A percentile compares a stretch with the other conserved stretches of the same genome.
phyloP scores from a whole-genome alignment of 495 filamentous ascomycete species.

The Penicillium paxilli region DNA sequence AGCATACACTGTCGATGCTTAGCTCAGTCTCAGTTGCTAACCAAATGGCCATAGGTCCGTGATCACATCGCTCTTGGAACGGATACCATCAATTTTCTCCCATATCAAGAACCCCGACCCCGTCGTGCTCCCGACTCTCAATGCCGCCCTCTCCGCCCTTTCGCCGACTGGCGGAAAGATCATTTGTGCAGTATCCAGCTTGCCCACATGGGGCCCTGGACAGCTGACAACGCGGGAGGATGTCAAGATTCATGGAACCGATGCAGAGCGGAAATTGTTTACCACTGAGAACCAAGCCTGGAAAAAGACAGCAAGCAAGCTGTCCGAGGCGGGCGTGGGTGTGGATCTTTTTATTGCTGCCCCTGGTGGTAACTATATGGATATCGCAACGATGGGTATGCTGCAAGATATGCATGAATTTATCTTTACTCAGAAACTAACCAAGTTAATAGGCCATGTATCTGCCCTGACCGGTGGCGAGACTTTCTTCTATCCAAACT shows the following conservation, averaged over 20 bases:
- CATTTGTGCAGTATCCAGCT: slow-evolving; percentile 75
- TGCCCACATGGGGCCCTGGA: slow-evolving; percentile 91
- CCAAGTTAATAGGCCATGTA: slow-evolving; percentile 33
- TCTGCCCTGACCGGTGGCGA: slow-evolving; percentile 77
- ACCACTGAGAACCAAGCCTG: slow-evolving; percentile 85
- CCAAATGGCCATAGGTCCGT: slow-evolving; percentile 51
- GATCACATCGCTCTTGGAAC: slow-evolving; percentile 78
- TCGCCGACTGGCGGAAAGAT: slow-evolving; percentile 89
- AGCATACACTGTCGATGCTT: background rate
- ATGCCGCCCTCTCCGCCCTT: slow-evolving; percentile 77
- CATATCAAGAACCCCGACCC: slow-evolving; percentile 86
- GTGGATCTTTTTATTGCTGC: slow-evolving; percentile 93
- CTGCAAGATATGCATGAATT: slow-evolving; percentile 6
- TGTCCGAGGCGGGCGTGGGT: slow-evolving; percentile 86
- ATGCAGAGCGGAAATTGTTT: slow-evolving; percentile 90
- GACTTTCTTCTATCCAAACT: slow-evolving; percentile 94
- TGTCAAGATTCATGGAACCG: slow-evolving; percentile 78
- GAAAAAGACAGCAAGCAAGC: slow-evolving; percentile 78
- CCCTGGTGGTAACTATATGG: slow-evolving; percentile 84
- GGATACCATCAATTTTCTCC: slow-evolving; percentile 81
- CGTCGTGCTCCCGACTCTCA: slow-evolving; percentile 78
- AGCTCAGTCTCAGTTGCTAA: slow-evolving; percentile 1
- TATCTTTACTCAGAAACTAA: slow-evolving; percentile 15
- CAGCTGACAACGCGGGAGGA: slow-evolving; percentile 83
- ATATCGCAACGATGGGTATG: slow-evolving; percentile 91